Percentiles rank a stretch among this genome's conserved stretches.
Conservation (phyloP, 495 filamentous ascomycete genomes). For the Penicillium verhagenii region DNA sequence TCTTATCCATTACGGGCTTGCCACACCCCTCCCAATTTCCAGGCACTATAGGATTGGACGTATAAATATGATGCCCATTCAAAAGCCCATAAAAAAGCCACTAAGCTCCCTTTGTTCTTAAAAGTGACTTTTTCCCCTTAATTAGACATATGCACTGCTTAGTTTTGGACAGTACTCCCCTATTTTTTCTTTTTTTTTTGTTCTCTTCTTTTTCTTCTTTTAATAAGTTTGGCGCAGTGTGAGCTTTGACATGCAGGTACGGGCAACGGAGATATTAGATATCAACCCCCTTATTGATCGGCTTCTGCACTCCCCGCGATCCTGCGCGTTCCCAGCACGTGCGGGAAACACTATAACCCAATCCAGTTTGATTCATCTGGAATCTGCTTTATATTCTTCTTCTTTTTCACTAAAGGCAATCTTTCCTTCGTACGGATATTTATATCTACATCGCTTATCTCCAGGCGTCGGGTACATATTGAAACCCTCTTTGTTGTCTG, state of each 20-base stretch:
- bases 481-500: constrained; percentile 1
- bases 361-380: neutral
- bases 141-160: no score
- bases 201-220: no score
- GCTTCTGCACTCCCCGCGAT: constrained; percentile 28
- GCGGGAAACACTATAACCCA: constrained; percentile 20
- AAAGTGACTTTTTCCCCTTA: neutral
- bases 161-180: no score
- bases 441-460: neutral
- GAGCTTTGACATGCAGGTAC: constrained; percentile 28
- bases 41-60: neutral
- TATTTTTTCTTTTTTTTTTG: no score
- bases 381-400: neutral
- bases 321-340: constrained; percentile 24
- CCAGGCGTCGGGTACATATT: no score
- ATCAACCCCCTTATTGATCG: constrained; percentile 22
- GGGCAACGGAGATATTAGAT: constrained; percentile 8
- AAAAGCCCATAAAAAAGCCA: no score
- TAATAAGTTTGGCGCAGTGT: neutral
- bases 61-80: neutral
- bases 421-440: neutral
- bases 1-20: neutral
- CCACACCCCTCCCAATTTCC: neutral
- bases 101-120: neutral
- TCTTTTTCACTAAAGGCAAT: neutral